Evolutionary conservation across 2,329 filamentous ascomycete species (phyloP), one percentile per base, ranked within the genome.

Genomic region (Pseudogymnoascus destructans): DNA sequence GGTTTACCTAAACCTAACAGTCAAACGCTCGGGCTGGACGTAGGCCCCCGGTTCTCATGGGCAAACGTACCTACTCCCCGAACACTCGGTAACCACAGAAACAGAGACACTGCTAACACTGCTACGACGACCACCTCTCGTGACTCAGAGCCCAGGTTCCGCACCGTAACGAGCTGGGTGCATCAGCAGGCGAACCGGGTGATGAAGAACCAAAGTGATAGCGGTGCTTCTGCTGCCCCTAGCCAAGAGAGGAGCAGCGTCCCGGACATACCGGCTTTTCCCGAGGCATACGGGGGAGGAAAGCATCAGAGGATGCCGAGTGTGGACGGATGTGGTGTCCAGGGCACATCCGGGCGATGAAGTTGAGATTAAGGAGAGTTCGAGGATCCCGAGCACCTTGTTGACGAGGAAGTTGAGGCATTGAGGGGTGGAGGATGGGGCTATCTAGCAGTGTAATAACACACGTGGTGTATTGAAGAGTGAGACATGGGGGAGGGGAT

Each of bases 141-240:
- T 9, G 68, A 70, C 8, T 62, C 67, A 7, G 64, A 79, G 4
- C 73, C 79, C 11, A 75, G 77, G 3, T 85, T 84, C 67, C 75
- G 79, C 33, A 77, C 74, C 5, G 73, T 86, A 59, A 75, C 73
- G 59, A 83, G 80, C 27, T 86, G 83, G 83, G 82, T 86, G 1
- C 77, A 77, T 63, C 81, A 86, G 66, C 82, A 86, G 68, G 77
- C 77, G 7, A 77, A 76, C 2, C 74, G 79, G 2, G 67, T 81
- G 27, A 75, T 52, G 46, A 52, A 75, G 64, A 73, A 76, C 23
- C 75, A 74, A 1, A 71, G 75, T 63, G 72, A 73, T 59, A 72
- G 71, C 33, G 57, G 61, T 10, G 33, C 25, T 17, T 21, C 25
- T 27, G 11, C 23, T 17, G 38, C 1, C 23, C 5, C 19, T 38